phyloP scores from a whole-genome alignment of 768 basidiomycete species.

The Leucocoprinus birnbaumii region DNA sequence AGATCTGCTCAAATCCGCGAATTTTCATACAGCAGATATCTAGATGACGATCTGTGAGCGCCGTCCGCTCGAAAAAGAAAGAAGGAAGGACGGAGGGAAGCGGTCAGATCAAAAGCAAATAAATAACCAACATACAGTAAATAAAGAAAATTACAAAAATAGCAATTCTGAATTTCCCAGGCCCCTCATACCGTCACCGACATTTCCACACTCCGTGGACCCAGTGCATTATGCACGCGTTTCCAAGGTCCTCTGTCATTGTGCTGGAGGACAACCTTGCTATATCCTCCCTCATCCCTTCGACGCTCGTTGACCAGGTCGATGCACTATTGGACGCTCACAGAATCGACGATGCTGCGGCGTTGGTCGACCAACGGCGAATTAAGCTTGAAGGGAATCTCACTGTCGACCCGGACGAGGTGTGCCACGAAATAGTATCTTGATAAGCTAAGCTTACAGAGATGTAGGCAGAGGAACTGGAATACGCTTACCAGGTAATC shows the following conservation, averaged over 20 bases:
- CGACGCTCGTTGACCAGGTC: conserved; percentile 70
- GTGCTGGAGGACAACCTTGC: conserved; percentile 54
- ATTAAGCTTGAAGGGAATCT: conserved; percentile 52
- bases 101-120: background rate
- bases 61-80: too few species aligned
- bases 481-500: conserved; percentile 78
- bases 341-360: conserved; percentile 60
- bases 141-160: background rate
- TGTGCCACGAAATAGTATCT: too few species aligned
- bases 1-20: too few species aligned
- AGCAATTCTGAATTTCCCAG: background rate
- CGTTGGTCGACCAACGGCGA: conserved; percentile 57
- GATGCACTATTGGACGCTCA: conserved; percentile 67
- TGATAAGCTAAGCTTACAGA: too few species aligned
- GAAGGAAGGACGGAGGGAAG: too few species aligned
- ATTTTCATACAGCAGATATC: too few species aligned
- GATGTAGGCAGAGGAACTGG: conserved; percentile 60
- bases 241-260: conserved; percentile 68
- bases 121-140: background rate
- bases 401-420: conserved; percentile 56
- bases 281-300: conserved; percentile 64
- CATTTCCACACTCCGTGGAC: background rate
- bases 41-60: too few species aligned
- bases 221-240: conserved; percentile 23
- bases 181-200: background rate